Base-by-base conservation (phyloP, 495 filamentous ascomycete species). In the Penicillium robsamsonii region DNA sequence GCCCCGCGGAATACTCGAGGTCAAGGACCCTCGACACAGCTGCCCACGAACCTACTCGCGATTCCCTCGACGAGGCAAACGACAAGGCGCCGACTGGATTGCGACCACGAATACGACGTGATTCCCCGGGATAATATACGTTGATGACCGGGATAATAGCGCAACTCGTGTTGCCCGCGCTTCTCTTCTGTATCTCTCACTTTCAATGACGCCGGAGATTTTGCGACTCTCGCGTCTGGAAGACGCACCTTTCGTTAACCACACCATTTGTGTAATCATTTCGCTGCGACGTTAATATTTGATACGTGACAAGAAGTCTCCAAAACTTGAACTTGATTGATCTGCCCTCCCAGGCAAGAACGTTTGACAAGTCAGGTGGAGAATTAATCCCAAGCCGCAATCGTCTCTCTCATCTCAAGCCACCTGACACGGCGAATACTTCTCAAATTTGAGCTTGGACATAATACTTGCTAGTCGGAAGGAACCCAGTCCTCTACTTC, bases 161-260 rank as follows among this genome's bases (percentile, higher is more conserved):
- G 45, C 5, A 45, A 48, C 13, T 25, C 6, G 13, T 11, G 4
- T 29, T n/a, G 17, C 31, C 22, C 20, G 45, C 12, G 25, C 22
- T 29, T 30, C 11, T 27, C 27, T 29, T 27, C 3, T 0, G 1
- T 20, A 33, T 25, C 17, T 22, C 24, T 30, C 46, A 42, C 24
- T 50, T 58, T 55, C 57, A 56, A 66, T 64, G 63, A 45, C 60
- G 58, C 49, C 49, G 27, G 50, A 53, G 38, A 37, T 42, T 49
- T 50, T 15, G 41, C 54, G 46, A 30, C 30, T 43, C 18, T 61
- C 46, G 63, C 55, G 55, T 35, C 46, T 40, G 50, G 50, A 60
- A 40, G 52, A 46, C 55, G 51, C 60, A 29, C 50, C 50, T 54
- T 27, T 63, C 53, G 42, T 57, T 60, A 27, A 20, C 29, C 56